These are phyloP conservation scores for Fusarium zealandicum DNA, from an alignment of 2,329 filamentous ascomycete genomes.

Conservation along the genomic window DNA sequence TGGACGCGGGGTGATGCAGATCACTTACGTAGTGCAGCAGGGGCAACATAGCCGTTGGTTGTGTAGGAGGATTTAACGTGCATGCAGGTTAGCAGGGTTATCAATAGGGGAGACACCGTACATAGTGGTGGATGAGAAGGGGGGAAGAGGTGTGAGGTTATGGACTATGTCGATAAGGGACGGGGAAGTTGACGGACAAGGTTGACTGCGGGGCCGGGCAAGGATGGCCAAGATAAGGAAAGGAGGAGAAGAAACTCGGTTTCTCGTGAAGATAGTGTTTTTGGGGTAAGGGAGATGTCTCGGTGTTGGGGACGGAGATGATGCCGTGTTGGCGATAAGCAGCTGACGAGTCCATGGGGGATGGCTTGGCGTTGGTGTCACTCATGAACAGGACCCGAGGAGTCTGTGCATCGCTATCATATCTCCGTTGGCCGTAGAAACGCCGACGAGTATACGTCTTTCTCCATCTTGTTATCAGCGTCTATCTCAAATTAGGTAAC, in stretches of 20 bases:
- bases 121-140: slow-evolving; percentile 1
- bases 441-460: not conserved
- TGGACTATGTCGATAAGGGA: not conserved
- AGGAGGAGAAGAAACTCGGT: not conserved
- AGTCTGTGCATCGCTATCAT: too few species aligned
- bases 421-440: not conserved
- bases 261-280: not conserved
- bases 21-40: not conserved
- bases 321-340: not conserved
- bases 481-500: too few species aligned
- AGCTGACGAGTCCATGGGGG: not conserved
- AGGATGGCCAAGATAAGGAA: slow-evolving; percentile 21
- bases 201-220: slow-evolving; percentile 1
- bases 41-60: not conserved
- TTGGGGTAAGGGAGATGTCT: slow-evolving; percentile 5
- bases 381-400: too few species aligned
- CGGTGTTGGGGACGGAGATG: not conserved
- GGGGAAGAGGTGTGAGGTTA: slow-evolving; percentile 15
- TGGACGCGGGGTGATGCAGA: slow-evolving; percentile 24
- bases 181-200: not conserved
- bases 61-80: not conserved
- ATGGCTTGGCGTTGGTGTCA: not conserved
- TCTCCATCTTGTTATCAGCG: too few species aligned
- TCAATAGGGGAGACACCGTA: not conserved
- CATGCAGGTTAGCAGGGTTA: not conserved